Conservation (phyloP, 2,329 filamentous ascomycete genomes). For the Aspergillus ochraceoroseus region DNA sequence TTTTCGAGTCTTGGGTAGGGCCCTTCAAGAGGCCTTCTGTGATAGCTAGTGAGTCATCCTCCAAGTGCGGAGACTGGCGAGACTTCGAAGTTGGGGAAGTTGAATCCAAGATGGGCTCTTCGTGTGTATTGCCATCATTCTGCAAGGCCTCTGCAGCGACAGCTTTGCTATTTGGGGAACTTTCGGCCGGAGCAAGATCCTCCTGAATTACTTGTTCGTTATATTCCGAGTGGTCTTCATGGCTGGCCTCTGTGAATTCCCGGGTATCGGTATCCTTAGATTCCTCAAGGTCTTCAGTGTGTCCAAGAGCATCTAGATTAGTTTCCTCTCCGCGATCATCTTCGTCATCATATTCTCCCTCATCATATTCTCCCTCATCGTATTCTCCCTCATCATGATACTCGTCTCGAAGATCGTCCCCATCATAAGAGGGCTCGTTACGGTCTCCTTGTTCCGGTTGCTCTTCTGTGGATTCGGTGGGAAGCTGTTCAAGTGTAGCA, state of each 20-base stretch:
- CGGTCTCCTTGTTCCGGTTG: constrained; percentile 17
- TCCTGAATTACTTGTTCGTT: constrained; percentile 14
- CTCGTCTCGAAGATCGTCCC: constrained; percentile 29
- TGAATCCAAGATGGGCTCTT: constrained; percentile 22
- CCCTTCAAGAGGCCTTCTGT: constrained; percentile 33
- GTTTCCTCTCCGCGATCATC: constrained; percentile 20
- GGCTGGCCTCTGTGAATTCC: constrained; percentile 11
- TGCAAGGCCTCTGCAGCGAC: constrained; percentile 13
- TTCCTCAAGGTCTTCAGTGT: constrained; percentile 13
- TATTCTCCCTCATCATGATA: constrained; percentile 27
- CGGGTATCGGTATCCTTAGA: constrained; percentile 12
- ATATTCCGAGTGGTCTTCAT: constrained; percentile 14
- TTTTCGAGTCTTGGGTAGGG: constrained; percentile 16
- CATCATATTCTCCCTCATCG: constrained; percentile 16
- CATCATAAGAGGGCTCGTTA: constrained; percentile 8
- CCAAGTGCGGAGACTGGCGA: constrained; percentile 18
- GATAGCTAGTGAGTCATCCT: constrained; percentile 32
- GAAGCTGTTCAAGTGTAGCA: constrained; percentile 24
- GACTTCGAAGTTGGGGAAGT: constrained; percentile 11
- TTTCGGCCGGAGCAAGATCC: constrained; percentile 14
- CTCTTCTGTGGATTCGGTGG: constrained; percentile 15
- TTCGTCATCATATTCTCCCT: constrained; percentile 17
- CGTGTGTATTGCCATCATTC: constrained; percentile 16
- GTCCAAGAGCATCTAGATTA: constrained; percentile 12
- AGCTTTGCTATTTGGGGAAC: constrained; percentile 14